phyloP scores from a whole-genome alignment of 345 rosid genomes.

The Arabis alpina region DNA sequence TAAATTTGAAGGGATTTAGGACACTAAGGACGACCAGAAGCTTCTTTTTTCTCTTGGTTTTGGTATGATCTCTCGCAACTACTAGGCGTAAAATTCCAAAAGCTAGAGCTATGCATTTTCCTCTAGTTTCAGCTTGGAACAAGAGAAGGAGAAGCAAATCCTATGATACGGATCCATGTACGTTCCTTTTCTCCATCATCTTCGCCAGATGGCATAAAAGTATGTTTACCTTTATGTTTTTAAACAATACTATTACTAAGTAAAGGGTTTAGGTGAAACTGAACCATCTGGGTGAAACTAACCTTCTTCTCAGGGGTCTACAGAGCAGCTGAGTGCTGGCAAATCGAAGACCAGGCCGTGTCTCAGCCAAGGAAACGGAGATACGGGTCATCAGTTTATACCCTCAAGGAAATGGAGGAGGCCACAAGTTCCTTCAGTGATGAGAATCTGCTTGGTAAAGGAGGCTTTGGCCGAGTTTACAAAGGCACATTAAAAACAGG shows the following conservation, averaged over 20 bases:
- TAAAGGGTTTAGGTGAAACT: slow-evolving; percentile 30
- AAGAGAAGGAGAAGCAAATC: slow-evolving; percentile 92
- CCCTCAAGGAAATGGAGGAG: slow-evolving; percentile 90
- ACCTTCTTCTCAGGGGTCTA: slow-evolving; percentile 67
- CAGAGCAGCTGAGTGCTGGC: slow-evolving; percentile 72
- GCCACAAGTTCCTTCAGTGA: slow-evolving; percentile 81
- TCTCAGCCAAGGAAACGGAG: slow-evolving; percentile 53
- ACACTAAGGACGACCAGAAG: slow-evolving; percentile 21
- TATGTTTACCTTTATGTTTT: slow-evolving; percentile 9
- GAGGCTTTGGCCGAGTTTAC: slow-evolving; percentile 94
- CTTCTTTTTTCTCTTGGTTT: slow-evolving; percentile 15
- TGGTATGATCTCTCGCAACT: slow-evolving; percentile 21
- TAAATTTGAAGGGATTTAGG: slow-evolving; percentile 14
- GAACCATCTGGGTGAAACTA: slow-evolving; percentile 31
- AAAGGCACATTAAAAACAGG: slow-evolving; percentile 80
- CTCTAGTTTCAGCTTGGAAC: slow-evolving; percentile 91
- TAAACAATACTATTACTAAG: slow-evolving; percentile 1
- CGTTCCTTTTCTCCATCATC: slow-evolving; percentile 49
- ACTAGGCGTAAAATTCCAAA: slow-evolving; percentile 10
- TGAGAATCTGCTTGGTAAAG: slow-evolving; percentile 73
- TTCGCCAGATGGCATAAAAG: slow-evolving; percentile 45
- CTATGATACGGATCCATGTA: slow-evolving; percentile 87
- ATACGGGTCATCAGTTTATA: slow-evolving; percentile 73
- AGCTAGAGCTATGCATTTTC: slow-evolving; percentile 66
- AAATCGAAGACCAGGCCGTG: slow-evolving; percentile 61